Percentiles rank a stretch among this genome's conserved stretches.
Evolutionary conservation across 139 green algal species (phyloP).

Genomic region (Auxenochlorella pyrenoidosa): DNA sequence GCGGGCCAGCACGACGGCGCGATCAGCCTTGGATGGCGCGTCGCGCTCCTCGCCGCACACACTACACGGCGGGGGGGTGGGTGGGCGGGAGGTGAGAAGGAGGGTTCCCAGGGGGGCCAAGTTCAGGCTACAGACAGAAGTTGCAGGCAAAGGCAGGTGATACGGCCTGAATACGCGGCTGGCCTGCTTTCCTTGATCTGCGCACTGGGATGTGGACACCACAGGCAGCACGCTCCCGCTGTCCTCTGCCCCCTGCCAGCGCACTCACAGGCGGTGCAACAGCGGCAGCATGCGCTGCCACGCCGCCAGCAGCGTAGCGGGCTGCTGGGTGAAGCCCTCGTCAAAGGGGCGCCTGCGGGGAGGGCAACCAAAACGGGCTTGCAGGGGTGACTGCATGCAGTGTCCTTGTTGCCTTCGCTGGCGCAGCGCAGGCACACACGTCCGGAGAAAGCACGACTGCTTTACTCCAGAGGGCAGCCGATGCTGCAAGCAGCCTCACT

Average conservation of each 20-base stretch:
- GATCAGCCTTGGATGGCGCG: conserved; percentile 13
- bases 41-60: conserved; percentile 21
- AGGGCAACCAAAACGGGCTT: too few relatives aligned
- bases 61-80: not conserved
- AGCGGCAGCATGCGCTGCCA: conserved; percentile 34
- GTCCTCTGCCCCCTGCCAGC: not conserved
- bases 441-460: not conserved
- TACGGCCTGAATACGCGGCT: too few relatives aligned
- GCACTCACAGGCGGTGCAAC: conserved; percentile 40
- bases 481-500: not conserved
- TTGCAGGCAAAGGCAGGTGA: too few relatives aligned
- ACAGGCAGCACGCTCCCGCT: too few relatives aligned
- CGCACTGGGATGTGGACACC: too few relatives aligned
- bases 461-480: not conserved
- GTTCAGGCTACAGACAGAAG: too few relatives aligned
- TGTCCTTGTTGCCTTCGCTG: not conserved
- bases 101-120: not conserved
- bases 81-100: too few relatives aligned
- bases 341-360: conserved; percentile 41
- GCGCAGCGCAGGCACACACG: too few relatives aligned
- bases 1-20: conserved; percentile 13
- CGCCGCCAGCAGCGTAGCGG: conserved; percentile 2
- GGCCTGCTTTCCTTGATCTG: too few relatives aligned
- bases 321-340: conserved; percentile 12
- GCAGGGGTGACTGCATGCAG: too few relatives aligned